Evolutionary conservation across 805 yeast species (phyloP).

Genomic region (Zygosaccharomyces bisporus): DNA sequence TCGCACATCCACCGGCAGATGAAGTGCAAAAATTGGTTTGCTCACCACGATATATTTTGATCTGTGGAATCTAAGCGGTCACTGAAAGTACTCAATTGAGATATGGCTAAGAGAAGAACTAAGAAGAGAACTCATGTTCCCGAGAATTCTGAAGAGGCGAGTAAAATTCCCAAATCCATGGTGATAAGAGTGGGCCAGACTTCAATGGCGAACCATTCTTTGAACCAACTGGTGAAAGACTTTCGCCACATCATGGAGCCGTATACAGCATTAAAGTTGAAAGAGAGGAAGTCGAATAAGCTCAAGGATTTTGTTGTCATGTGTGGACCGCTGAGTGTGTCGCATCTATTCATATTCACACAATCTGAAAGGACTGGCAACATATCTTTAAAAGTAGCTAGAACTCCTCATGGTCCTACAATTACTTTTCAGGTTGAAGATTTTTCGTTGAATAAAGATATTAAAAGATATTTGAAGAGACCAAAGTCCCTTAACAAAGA

Average conservation of each 20-base stretch:
- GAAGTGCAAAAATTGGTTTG: background rate
- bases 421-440: constrained; percentile 71
- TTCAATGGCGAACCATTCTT: constrained; percentile 60
- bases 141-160: constrained; percentile 58
- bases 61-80: background rate
- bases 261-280: constrained; percentile 84
- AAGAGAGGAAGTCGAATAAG: constrained; percentile 83
- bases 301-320: constrained; percentile 93
- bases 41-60: background rate
- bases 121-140: constrained; percentile 86
- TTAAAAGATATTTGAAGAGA: constrained; percentile 59
- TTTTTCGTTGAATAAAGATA: constrained; percentile 81
- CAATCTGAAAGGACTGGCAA: constrained; percentile 75
- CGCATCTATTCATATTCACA: constrained; percentile 82
- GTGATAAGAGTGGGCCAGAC: constrained; percentile 75
- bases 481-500: constrained; percentile 77
- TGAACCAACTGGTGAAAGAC: constrained; percentile 81
- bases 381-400: constrained; percentile 76
- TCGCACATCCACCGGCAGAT: constrained; percentile 6
- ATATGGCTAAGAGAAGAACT: constrained; percentile 55
- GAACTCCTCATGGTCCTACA: constrained; percentile 94
- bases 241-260: constrained; percentile 92
- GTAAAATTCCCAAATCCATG: constrained; percentile 87
- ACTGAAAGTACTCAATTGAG: constrained; percentile 1
- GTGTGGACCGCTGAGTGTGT: constrained; percentile 95